Evolutionary conservation across 108 stramenopile genomes (phyloP), one percentile per base, ranked within the genome.

Genomic region (Nitzschia sp.): DNA sequence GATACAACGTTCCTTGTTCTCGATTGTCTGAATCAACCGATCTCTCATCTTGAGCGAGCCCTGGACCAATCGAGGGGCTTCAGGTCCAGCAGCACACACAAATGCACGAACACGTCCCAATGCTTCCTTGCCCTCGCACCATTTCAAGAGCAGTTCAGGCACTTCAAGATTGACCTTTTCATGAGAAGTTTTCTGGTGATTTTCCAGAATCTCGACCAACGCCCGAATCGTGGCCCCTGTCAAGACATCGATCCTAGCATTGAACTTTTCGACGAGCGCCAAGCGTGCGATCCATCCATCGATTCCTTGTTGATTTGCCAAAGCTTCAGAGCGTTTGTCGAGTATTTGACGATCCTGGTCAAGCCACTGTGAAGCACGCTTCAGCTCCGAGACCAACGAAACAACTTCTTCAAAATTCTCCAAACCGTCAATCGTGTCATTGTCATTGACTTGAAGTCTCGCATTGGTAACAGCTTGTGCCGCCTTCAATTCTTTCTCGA

Each of bases 61-160:
- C 1, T 38, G 50, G 3, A 71, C 53, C 21, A 64, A 2, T 15
- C 19, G 26, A 16, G 71, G 62, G 3, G 71, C 71, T 25, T 53
- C 23, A 0, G 62, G 71, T 19, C 71, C 71, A 15, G 55, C 71
- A 16, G 71, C 31, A 55, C 71, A 71, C 26, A 71, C 53, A 71
- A 71, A 71, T 25, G 71, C 71, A 38, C 71, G 61, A 1, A 63
- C 52, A 15, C 71, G 71, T 1, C 71, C 71, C 61, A 71, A 45
- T 1, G 71, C 71, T 31, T 71, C 71, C 50, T 71, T 71, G 34
- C 62, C 62, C 1, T 63, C 54, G 46, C 53, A 54, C 71, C 71
- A 71, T 27, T 26, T 54, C 15, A 21, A 36, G 9, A 71, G 53
- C 13, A 71, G 52, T 63, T 71, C 71, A 13, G 61, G 71, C 6